phyloP scores from a whole-genome alignment of 306 rosid species.

The Fagus crenata region DNA sequence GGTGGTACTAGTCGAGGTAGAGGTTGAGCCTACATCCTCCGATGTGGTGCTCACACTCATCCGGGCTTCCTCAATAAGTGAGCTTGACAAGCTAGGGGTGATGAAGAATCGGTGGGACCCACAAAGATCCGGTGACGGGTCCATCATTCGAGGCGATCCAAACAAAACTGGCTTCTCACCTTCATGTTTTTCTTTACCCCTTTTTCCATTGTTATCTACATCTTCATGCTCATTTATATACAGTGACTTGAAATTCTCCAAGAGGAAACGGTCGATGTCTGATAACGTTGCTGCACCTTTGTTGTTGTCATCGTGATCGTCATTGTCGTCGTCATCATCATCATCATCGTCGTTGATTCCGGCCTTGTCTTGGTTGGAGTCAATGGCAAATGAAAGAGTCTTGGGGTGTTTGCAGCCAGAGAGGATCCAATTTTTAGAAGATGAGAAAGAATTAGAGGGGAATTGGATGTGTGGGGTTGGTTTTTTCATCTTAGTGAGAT shows the following conservation, averaged over 20 bases:
- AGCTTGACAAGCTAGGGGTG: constrained; percentile 38
- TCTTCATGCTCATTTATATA: constrained; percentile 42
- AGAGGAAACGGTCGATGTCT: constrained; percentile 63
- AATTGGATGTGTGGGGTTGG: constrained; percentile 31
- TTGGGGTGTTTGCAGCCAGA: constrained; percentile 56
- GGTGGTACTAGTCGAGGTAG: constrained; percentile 7
- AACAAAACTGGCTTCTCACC: constrained; percentile 13
- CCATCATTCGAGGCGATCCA: constrained; percentile 42
- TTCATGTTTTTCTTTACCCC: not conserved
- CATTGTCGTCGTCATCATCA: too few relatives aligned
- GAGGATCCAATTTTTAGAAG: constrained; percentile 60
- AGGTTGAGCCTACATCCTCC: constrained; percentile 40
- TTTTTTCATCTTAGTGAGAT: constrained; percentile 50
- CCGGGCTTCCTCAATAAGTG: constrained; percentile 43
- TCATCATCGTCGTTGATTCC: not conserved
- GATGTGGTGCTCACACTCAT: constrained; percentile 36
- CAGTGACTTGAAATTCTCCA: constrained; percentile 72
- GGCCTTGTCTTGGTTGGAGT: constrained; percentile 19
- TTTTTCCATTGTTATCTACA: not conserved
- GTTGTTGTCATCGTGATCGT: not conserved
- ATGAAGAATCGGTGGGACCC: constrained; percentile 52
- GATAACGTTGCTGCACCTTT: constrained; percentile 60
- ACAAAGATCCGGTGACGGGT: constrained; percentile 38
- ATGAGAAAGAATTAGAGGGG: constrained; percentile 33
- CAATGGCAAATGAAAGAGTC: constrained; percentile 56